Evolutionary conservation across 192 early-diverging fungal species (phyloP), one percentile per base, ranked within the genome.

Genomic region (Chytriomyces hyalinus): DNA sequence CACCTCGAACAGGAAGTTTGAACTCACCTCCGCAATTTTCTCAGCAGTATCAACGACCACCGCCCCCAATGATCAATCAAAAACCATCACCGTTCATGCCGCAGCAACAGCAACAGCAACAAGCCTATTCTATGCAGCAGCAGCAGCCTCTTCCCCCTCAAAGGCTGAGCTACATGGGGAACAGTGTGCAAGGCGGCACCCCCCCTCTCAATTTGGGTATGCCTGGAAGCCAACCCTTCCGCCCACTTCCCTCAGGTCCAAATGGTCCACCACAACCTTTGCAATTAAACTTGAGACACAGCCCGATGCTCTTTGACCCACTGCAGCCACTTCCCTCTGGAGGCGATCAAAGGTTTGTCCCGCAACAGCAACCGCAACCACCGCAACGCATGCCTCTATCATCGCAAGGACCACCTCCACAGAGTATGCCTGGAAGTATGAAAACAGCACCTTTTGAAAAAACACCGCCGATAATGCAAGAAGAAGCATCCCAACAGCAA

Each of bases 1-100:
- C 71, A 8, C 71, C 71, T 11, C 53, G 71, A 9, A 36, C 44
- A 62, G 71, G 71, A n/a, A 73, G 71, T 26, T n/a, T 73, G 8
- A 73, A 71, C 44, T 57, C 49, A 9, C 69, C 49, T 10, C 20
- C 36, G 13, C 63, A 13, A 26, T 65, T 65, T 65, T 20, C 69
- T 13, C 71, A 73, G 59, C 71, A 61, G 46, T 73, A 49, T 20
- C 71, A 61, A 22, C 71, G 61, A 3, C 61, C 69, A 11, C 15
- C 57, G 49, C 69, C 53, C 15, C 60, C 60, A 3, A 57, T 5
- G 53, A 57, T 57, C 15, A 57, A 57, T 13, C 13, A 57, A 13
- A 57, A n/a, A 20, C 53, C 53, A 20, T 20, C 53, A 2, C 53
- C 13, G 13, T 57, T 57, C 15, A 13, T n/a, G 20, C 59, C 6